Percentiles rank a stretch among this genome's conserved stretches.
These are phyloP conservation scores for Mucuna pruriens DNA, from an alignment of 306 rosid species.

Conservation along the genomic window DNA sequence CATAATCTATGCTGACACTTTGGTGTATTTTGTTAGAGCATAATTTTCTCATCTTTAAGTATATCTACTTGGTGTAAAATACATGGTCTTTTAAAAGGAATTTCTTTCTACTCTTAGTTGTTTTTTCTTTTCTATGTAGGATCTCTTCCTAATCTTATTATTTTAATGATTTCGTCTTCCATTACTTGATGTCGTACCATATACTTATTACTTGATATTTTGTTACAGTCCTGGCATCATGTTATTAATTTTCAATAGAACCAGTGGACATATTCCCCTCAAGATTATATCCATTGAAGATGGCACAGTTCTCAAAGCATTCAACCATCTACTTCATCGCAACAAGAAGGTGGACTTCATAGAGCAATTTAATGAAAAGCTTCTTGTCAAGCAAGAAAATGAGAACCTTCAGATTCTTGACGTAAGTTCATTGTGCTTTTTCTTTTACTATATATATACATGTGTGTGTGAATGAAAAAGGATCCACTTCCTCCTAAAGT, in stretches of 20 bases:
- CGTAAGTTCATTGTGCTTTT: conserved; percentile 51
- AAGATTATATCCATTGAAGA: conserved; percentile 92
- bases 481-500: background rate
- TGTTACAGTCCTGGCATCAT: conserved; percentile 86
- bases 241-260: conserved; percentile 76
- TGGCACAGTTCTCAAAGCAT: conserved; percentile 90
- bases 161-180: conserved; percentile 2
- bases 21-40: conserved; percentile 14
- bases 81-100: background rate
- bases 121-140: background rate
- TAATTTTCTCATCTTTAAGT: conserved; percentile 23
- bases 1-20: background rate
- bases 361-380: conserved; percentile 97
- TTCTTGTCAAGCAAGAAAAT: conserved; percentile 95
- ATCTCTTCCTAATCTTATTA: background rate
- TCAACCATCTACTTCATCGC: conserved; percentile 87
- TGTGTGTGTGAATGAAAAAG: background rate
- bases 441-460: background rate
- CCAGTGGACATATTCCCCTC: conserved; percentile 85
- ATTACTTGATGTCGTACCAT: conserved; percentile 12
- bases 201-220: conserved; percentile 12
- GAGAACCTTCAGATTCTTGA: conserved; percentile 97
- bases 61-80: conserved; percentile 4
- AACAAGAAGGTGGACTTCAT: conserved; percentile 94
- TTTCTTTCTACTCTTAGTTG: background rate